phyloP scores from a whole-genome alignment of 2,329 filamentous ascomycete species.

The Colletotrichum agaves region DNA sequence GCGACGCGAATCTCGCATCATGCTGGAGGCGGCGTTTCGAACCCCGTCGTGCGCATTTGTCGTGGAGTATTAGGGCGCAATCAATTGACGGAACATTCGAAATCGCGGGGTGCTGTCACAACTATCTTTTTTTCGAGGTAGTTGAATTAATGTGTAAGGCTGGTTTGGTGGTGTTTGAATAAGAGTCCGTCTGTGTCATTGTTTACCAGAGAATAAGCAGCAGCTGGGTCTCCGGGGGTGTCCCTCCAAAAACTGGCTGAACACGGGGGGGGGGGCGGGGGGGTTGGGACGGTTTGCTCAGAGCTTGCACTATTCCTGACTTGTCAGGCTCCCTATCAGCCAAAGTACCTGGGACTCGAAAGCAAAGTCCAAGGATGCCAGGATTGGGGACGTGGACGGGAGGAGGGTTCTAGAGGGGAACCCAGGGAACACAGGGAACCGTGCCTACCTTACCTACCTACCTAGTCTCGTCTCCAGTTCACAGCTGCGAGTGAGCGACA shows the following conservation, averaged over 20 bases:
- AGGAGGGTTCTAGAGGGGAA: background rate
- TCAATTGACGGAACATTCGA: background rate
- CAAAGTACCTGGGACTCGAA: too few relatives aligned
- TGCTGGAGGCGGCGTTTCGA: constrained; percentile 47
- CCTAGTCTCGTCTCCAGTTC: background rate
- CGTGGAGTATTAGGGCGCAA: constrained; percentile 6
- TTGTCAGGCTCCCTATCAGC: constrained; percentile 1
- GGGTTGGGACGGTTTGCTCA: constrained; percentile 15
- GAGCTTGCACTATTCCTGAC: constrained; percentile 7
- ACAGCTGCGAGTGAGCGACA: background rate
- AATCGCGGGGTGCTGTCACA: background rate
- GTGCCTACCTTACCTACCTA: too few relatives aligned
- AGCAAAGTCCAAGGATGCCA: background rate
- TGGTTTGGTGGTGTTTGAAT: background rate
- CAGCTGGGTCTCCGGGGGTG: constrained; percentile 3
- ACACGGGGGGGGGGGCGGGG: constrained; percentile 11
- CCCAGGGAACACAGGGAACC: too few relatives aligned
- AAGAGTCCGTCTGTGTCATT: constrained; percentile 37
- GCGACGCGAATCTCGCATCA: constrained; percentile 66
- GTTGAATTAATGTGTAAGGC: constrained; percentile 6
- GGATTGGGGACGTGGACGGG: background rate
- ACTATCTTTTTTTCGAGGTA: background rate
- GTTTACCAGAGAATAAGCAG: constrained; percentile 37
- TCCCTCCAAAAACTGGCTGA: constrained; percentile 11
- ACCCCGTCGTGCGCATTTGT: constrained; percentile 34